phyloP scores from a whole-genome alignment of 1,139 yeast genomes.

The Pneumocystis oryctolagi region DNA sequence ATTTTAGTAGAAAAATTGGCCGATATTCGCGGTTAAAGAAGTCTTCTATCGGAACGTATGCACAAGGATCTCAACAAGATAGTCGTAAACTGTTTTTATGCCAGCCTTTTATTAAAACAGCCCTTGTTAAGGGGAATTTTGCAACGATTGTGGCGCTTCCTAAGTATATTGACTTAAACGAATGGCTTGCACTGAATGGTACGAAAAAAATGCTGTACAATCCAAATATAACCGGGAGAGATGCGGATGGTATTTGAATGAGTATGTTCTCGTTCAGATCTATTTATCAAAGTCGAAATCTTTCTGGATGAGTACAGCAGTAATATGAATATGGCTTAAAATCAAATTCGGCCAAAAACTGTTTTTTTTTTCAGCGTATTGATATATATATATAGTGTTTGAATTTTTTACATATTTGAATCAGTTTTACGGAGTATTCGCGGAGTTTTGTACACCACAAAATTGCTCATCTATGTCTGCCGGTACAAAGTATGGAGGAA shows the following conservation, averaged over 20 bases:
- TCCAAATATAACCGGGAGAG: background rate
- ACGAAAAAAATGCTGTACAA: background rate
- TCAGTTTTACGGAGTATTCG: conserved; percentile 74
- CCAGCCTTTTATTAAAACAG: conserved; percentile 88
- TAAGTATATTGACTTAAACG: conserved; percentile 82
- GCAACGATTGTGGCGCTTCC: conserved; percentile 91
- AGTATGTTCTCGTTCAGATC: background rate
- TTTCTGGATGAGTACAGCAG: background rate
- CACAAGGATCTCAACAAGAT: conserved; percentile 26
- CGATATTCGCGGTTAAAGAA: conserved; percentile 16
- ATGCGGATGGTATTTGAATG: too few species aligned
- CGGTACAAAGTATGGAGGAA: conserved; percentile 44
- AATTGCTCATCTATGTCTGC: conserved; percentile 90
- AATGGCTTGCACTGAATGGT: conserved; percentile 80
- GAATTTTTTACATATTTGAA: conserved; percentile 76
- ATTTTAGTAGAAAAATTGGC: background rate
- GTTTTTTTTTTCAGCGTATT: background rate
- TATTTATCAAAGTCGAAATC: background rate
- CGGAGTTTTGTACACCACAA: conserved; percentile 81
- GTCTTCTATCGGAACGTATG: background rate
- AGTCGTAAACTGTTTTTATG: conserved; percentile 43
- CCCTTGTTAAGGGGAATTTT: conserved; percentile 92
- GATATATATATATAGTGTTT: conserved; percentile 33
- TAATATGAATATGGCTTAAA: background rate
- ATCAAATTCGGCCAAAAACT: background rate